Base-by-base conservation (phyloP, 176 grass and related monocot species). In the Triticum turgidum region DNA sequence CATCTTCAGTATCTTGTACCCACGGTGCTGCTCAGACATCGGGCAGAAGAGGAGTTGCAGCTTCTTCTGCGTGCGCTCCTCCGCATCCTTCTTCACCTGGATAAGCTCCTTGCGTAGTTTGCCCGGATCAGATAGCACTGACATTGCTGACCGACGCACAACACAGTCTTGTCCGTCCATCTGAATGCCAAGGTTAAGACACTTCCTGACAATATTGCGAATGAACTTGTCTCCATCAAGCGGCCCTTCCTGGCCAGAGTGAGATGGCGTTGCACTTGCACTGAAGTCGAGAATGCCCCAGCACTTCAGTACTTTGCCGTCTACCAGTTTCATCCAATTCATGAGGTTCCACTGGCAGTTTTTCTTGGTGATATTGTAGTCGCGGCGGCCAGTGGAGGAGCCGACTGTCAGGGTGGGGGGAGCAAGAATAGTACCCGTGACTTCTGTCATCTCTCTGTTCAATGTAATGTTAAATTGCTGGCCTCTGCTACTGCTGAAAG, bases 1-100 rank as follows among this genome's bases (percentile, higher is more conserved):
- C 54, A 93, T 30, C 85, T 93, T 93, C 24, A 93, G 85, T 21
- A 51, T 79, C 82, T 93, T 93, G 85, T 93, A 90, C 18, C 91
- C 91, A 14, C 52, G 56, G 63, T 90, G 85, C 78, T 82, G 77
- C 10, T 82, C 85, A 2, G 88, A 90, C 88, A 93, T 90, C 1
- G 85, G 83, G 44, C 91, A 93, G 85, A 93, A 89, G 6, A 93
- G 85, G 33, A 93, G 85, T 59, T 90, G 88, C 42, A 88, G 47
- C 27, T 20, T 77, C 24, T 79, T 59, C 13, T 30, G 77, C 29
- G 47, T 44, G 5, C 0, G 27, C 27, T 7, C 73, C 56, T 4
- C 11, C 3, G 78, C 73, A 14, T 7, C 56, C 24, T 82, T 72
- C 37, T 87, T 88, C 3, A 82, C 88, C 18, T 85, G 52, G 9